Percentiles rank a stretch among this genome's conserved stretches.
Conservation (phyloP, 2,329 filamentous ascomycete genomes). For the Colletotrichum magnum region DNA sequence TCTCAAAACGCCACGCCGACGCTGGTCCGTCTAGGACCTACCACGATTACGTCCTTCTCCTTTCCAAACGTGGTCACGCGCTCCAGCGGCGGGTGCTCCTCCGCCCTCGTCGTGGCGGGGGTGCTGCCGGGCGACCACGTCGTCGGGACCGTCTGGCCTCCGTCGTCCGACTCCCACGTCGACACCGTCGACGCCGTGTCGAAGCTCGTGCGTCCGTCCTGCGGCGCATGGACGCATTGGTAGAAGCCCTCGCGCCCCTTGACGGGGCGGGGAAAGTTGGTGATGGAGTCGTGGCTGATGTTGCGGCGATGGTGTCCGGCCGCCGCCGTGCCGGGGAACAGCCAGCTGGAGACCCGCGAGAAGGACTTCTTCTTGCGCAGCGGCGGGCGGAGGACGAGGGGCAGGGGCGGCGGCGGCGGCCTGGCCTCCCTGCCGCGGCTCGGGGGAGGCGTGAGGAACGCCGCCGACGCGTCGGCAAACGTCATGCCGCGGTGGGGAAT, state of each 20-base stretch:
- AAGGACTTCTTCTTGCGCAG: slow-evolving; percentile 78
- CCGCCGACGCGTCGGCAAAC: slow-evolving; percentile 50
- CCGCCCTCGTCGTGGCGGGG: slow-evolving; percentile 54
- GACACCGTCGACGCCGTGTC: slow-evolving; percentile 64
- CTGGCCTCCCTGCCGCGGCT: slow-evolving; percentile 50
- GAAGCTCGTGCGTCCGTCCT: slow-evolving; percentile 55
- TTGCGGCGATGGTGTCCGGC: slow-evolving; percentile 53
- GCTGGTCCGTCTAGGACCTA: slow-evolving; percentile 22
- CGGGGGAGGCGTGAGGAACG: slow-evolving; percentile 48
- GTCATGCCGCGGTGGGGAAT: slow-evolving; percentile 49
- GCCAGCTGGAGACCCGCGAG: slow-evolving; percentile 72
- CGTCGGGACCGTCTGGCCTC: slow-evolving; percentile 61
- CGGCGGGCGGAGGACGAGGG: slow-evolving; percentile 71
- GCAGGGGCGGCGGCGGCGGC: slow-evolving; percentile 68
- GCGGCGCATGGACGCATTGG: slow-evolving; percentile 63
- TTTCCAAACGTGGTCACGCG: slow-evolving; percentile 40
- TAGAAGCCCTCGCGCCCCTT: slow-evolving; percentile 70
- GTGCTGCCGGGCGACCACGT: slow-evolving; percentile 65
- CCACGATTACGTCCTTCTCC: slow-evolving; percentile 7
- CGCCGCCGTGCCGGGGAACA: slow-evolving; percentile 59
- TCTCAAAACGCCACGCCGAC: slow-evolving; percentile 39
- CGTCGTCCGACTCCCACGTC: slow-evolving; percentile 64
- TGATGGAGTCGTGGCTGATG: slow-evolving; percentile 64
- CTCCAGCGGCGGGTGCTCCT: slow-evolving; percentile 51
- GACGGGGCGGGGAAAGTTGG: slow-evolving; percentile 68